Evolutionary conservation across 495 filamentous ascomycete genomes (phyloP), one percentile per base, ranked within the genome.

Genomic region (Penicillium alfredii): DNA sequence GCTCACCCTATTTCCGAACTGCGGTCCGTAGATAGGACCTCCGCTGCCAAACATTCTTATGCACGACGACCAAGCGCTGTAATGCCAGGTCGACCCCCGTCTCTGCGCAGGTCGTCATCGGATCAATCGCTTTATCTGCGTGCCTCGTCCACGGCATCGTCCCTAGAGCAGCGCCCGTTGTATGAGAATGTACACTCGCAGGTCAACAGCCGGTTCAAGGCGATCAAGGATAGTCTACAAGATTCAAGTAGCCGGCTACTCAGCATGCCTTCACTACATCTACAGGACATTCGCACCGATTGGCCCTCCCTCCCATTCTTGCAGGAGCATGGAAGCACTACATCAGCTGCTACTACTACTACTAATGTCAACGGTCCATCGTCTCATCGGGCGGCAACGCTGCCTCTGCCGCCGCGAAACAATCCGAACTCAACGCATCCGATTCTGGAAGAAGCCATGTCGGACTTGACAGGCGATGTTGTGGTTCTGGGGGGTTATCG

Each of bases 401-500:
- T 51, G 33, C 46, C 47, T 5, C 38, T 42, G 12, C 38, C 52
- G 33, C 44, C 68, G 42, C 40, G 58, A 37, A 21, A 20, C 45
- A 33, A 62, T 48, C 23, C 64, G 46, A 64, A 61, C 28, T 21
- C 51, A 2, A 37, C 46, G 1, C 64, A 75, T 47, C 69, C 78
- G 3, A 52, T 68, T 18, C 59, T 94, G 8, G 74, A 81, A 28
- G 66, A 75, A 9, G 83, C 83, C 4, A 59, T 93, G 42, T 73
- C 80, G 23, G 64, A 75, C 10, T 63, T 96, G 16, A 83, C 76
- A 0, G 88, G 90, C 7, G 90, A 97, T 55, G 63, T 97, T 3
- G 86, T 96, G 8, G 65, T 96, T 14, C 73, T 97, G 60, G 90
- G 90, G 16, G 90, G 90, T 2, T 97, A 95, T 60, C 73, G 89